A percentile compares a stretch with the other conserved stretches of the same genome.
Evolutionary conservation across 2,329 filamentous ascomycete genomes (phyloP).

Genomic region (Ceratocystis variospora): DNA sequence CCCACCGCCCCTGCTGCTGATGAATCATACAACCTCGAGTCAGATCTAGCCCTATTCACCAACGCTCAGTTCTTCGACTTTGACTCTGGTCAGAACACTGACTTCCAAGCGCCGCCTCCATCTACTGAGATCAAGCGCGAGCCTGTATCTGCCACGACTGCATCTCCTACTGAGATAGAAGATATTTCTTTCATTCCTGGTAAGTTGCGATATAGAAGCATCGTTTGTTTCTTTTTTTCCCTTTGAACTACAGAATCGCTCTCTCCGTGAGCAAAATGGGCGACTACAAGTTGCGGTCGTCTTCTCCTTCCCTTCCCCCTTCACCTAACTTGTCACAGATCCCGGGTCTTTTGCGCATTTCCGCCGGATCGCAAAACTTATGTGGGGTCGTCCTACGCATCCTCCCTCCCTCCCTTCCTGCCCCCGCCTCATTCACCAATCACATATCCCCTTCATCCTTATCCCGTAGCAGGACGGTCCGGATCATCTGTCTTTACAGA

Average conservation of each 20-base stretch:
- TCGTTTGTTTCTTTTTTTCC: not conserved
- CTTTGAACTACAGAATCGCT: not conserved
- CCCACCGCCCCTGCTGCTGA: conserved; percentile 41
- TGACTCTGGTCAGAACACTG: conserved; percentile 49
- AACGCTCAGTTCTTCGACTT: conserved; percentile 74
- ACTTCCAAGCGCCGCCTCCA: conserved; percentile 38
- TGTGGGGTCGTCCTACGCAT: conserved; percentile 9
- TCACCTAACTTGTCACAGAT: not conserved
- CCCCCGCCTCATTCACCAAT: not conserved
- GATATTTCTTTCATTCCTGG: conserved; percentile 23
- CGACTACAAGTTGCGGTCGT: not conserved
- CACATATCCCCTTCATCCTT: not conserved
- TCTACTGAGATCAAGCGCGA: conserved; percentile 31
- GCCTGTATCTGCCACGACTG: conserved; percentile 22
- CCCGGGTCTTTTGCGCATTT: not conserved
- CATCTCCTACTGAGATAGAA: conserved; percentile 17
- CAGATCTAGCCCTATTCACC: conserved; percentile 65
- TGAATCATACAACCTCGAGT: conserved; percentile 50
- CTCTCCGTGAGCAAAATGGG: not conserved
- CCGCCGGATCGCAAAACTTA: conserved; percentile 15
- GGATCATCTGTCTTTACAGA: not conserved
- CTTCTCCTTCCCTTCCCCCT: not conserved
- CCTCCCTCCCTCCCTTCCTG: not conserved
- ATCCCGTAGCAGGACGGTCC: not conserved
- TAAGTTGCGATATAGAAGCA: not conserved